A percentile compares a stretch with the other conserved stretches of the same genome.
phyloP scores from a whole-genome alignment of 2,329 filamentous ascomycete genomes.

The Geosmithia flava region DNA sequence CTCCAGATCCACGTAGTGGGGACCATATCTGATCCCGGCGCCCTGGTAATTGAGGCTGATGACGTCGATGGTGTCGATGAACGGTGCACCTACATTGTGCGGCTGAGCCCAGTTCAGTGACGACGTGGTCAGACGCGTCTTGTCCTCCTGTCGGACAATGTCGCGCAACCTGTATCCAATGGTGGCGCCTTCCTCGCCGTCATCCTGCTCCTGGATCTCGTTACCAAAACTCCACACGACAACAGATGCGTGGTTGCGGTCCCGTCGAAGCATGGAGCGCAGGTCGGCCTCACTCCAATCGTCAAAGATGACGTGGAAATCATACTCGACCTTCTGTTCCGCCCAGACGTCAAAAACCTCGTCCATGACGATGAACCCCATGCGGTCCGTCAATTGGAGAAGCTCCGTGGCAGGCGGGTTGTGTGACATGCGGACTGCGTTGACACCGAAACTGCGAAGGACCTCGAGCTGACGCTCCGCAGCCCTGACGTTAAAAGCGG shows the following conservation, averaged over 20 bases:
- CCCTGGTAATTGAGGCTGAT: slow-evolving; percentile 42
- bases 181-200: slow-evolving; percentile 14
- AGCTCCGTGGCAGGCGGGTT: slow-evolving; percentile 38
- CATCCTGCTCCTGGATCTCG: slow-evolving; percentile 34
- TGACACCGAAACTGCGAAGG: slow-evolving; percentile 34
- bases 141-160: slow-evolving; percentile 32
- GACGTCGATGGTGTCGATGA: slow-evolving; percentile 30
- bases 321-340: slow-evolving; percentile 27
- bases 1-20: slow-evolving; percentile 10
- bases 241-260: slow-evolving; percentile 42
- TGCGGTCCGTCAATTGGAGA: slow-evolving; percentile 32
- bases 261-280: slow-evolving; percentile 34
- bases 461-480: slow-evolving; percentile 33
- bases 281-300: slow-evolving; percentile 42
- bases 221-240: slow-evolving; percentile 41
- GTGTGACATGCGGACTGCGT: slow-evolving; percentile 37
- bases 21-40: slow-evolving; percentile 25
- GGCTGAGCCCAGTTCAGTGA: slow-evolving; percentile 33
- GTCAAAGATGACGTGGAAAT: slow-evolving; percentile 36
- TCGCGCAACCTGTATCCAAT: slow-evolving; percentile 21
- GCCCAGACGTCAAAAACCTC: slow-evolving; percentile 41
- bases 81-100: slow-evolving; percentile 11
- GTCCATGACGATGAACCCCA: slow-evolving; percentile 37
- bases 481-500: slow-evolving; percentile 36
- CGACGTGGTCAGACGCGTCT: slow-evolving; percentile 28